Evolutionary conservation across 2,329 filamentous ascomycete genomes (phyloP).

Genomic region (Scorias spongiosa): DNA sequence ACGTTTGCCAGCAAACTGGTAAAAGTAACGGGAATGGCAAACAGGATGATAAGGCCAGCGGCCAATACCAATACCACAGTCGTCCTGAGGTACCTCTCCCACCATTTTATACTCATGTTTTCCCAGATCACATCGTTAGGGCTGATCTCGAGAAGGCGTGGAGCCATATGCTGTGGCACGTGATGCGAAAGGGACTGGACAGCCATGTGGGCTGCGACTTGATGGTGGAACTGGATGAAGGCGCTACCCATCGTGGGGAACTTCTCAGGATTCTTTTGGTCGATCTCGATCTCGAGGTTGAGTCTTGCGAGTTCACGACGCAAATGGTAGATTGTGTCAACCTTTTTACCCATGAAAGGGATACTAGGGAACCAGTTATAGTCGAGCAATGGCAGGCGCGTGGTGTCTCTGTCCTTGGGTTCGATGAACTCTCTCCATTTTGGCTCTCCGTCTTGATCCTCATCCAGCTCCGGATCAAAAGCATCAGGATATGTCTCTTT

Average conservation of each 20-base stretch:
- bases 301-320: slow-evolving; percentile 72
- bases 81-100: slow-evolving; percentile 67
- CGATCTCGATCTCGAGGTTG: slow-evolving; percentile 81
- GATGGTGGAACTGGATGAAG: slow-evolving; percentile 97
- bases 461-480: slow-evolving; percentile 38
- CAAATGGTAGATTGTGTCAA: slow-evolving; percentile 88
- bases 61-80: slow-evolving; percentile 51
- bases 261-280: slow-evolving; percentile 70
- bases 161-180: slow-evolving; percentile 82
- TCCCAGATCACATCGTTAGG: slow-evolving; percentile 91
- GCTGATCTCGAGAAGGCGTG: slow-evolving; percentile 81
- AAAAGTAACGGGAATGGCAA: slow-evolving; percentile 81
- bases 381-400: slow-evolving; percentile 52
- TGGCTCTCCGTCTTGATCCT: slow-evolving; percentile 48
- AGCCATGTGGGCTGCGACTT: slow-evolving; percentile 95
- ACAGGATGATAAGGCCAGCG: slow-evolving; percentile 64
- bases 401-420: slow-evolving; percentile 69
- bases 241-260: slow-evolving; percentile 91
- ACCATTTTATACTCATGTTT: slow-evolving; percentile 93
- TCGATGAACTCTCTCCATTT: slow-evolving; percentile 73
- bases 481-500: slow-evolving; percentile 43
- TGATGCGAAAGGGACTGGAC: slow-evolving; percentile 87
- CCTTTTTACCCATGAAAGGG: slow-evolving; percentile 73
- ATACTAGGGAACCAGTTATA: slow-evolving; percentile 59
- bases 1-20: slow-evolving; percentile 72